Evolutionary conservation across 495 filamentous ascomycete genomes (phyloP).

Genomic region (Entonaema liquescens): DNA sequence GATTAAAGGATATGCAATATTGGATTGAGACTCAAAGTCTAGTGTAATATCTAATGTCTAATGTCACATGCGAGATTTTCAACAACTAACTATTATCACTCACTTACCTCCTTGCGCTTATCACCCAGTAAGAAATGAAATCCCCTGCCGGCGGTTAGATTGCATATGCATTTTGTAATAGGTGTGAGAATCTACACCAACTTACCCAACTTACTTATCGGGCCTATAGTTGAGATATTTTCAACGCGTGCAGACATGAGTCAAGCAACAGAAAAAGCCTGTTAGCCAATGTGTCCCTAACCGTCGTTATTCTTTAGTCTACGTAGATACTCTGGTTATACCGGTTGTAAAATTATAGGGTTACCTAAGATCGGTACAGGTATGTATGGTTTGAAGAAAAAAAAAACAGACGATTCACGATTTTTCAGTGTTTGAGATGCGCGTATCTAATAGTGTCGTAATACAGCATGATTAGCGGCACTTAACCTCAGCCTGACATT

Average conservation of each 20-base stretch:
- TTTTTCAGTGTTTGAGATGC: background rate
- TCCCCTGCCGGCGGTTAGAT: background rate
- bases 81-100: background rate
- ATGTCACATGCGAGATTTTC: background rate
- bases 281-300: no score
- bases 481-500: constrained; percentile 30
- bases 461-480: constrained; percentile 11
- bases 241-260: background rate
- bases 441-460: constrained; percentile 3
- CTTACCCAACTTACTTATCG: constrained; percentile 13
- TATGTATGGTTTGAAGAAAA: no score
- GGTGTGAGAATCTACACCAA: constrained; percentile 5
- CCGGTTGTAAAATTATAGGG: no score
- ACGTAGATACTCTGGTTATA: no score
- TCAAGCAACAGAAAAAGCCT: background rate
- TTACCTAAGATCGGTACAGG: no score
- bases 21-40: no score
- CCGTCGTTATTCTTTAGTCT: no score
- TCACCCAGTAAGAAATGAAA: background rate
- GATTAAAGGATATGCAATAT: no score
- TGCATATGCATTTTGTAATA: background rate
- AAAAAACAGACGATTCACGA: background rate
- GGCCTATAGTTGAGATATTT: constrained; percentile 12
- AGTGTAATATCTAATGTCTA: no score
- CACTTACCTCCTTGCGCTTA: background rate